Percentiles rank a stretch among this genome's conserved stretches.
These are phyloP conservation scores for Mycena epipterygia DNA, from an alignment of 768 basidiomycete genomes.

Conservation along the genomic window DNA sequence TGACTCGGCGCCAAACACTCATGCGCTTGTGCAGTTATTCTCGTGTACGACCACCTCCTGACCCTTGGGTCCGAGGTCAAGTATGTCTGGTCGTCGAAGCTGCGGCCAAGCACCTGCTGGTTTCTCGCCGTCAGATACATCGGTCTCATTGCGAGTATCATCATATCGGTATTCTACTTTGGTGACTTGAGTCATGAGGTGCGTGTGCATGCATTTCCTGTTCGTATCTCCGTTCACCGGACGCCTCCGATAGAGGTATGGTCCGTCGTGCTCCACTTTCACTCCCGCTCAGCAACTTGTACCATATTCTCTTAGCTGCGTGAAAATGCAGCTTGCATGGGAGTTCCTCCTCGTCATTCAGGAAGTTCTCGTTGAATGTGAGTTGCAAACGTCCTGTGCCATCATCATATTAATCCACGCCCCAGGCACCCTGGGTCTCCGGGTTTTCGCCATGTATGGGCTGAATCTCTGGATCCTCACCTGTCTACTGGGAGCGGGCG, in stretches of 20 bases:
- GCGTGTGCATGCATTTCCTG: not conserved
- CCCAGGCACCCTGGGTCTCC: slow-evolving; percentile 7
- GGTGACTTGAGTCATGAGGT: slow-evolving; percentile 18
- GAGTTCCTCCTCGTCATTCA: slow-evolving; percentile 22
- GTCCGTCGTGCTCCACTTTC: not conserved
- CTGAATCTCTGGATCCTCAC: slow-evolving; percentile 22
- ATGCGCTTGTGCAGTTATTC: not conserved
- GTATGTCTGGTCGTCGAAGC: no score
- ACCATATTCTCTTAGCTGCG: not conserved
- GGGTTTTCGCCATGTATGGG: slow-evolving; percentile 29
- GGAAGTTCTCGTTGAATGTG: slow-evolving; percentile 26
- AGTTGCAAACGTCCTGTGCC: not conserved
- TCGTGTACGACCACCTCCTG: not conserved
- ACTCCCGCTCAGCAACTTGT: not conserved
- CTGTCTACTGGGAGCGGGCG: not conserved
- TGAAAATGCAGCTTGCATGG: slow-evolving; percentile 10
- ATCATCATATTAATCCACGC: not conserved
- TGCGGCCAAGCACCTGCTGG: not conserved
- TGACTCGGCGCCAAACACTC: no score
- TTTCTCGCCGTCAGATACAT: slow-evolving; percentile 20
- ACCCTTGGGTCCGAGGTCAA: no score
- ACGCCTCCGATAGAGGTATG: not conserved
- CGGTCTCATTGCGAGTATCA: slow-evolving; percentile 12
- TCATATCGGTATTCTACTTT: slow-evolving; percentile 20
- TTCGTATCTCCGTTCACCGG: not conserved